phyloP scores from a whole-genome alignment of 345 rosid species.

The Reutealis trisperma region DNA sequence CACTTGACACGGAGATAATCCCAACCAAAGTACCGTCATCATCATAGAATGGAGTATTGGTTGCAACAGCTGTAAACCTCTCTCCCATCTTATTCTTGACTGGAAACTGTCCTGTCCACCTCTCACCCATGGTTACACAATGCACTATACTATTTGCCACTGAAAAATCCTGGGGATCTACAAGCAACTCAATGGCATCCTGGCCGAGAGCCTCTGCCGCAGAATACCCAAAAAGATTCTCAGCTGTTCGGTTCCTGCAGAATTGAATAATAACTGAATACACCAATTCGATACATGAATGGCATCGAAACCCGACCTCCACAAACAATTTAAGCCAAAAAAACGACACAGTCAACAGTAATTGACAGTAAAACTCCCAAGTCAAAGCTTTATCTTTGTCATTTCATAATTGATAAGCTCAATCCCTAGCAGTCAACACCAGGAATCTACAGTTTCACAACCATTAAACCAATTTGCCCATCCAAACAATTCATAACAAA shows the following conservation, averaged over 20 bases:
- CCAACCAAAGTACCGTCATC: conserved; percentile 76
- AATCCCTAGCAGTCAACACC: conserved; percentile 11
- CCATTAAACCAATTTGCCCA: conserved; percentile 1
- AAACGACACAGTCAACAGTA: not conserved
- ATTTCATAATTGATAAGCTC: not conserved
- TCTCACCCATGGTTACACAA: conserved; percentile 64
- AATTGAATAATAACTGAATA: conserved; percentile 16
- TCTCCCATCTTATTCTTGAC: conserved; percentile 74
- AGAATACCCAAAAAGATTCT: conserved; percentile 76
- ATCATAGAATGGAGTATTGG: conserved; percentile 75
- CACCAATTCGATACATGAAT: conserved; percentile 1
- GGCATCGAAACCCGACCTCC: not conserved
- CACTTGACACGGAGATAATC: conserved; percentile 69
- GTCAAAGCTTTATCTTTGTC: not conserved
- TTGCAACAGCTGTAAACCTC: conserved; percentile 57
- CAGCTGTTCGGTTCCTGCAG: conserved; percentile 88
- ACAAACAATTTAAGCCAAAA: not conserved
- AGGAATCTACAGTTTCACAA: not conserved
- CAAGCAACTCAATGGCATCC: conserved; percentile 65
- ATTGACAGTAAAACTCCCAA: not conserved
- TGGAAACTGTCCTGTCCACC: conserved; percentile 92
- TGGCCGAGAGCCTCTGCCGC: conserved; percentile 76
- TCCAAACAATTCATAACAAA: not conserved
- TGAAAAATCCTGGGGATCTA: conserved; percentile 58
- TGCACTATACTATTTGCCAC: conserved; percentile 54